Conservation (phyloP, 2,329 filamentous ascomycete genomes). For the Metarhizium sp. region DNA sequence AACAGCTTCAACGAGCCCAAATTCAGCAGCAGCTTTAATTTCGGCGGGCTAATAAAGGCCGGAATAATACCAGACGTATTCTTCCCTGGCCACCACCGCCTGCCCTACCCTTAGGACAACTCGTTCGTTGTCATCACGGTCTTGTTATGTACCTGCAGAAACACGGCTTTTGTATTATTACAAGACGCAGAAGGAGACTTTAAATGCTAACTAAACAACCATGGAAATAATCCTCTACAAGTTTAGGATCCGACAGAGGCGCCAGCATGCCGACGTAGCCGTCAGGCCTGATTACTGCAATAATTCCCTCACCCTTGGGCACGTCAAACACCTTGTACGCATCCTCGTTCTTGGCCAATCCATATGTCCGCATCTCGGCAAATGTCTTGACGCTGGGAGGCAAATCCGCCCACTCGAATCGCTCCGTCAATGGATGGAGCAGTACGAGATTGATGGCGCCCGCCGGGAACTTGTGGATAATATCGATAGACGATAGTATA, state of each 20-base stretch:
- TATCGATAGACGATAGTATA: neutral
- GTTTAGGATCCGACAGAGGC: neutral
- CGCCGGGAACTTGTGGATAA: constrained; percentile 2
- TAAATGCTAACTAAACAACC: neutral
- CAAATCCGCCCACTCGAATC: constrained; percentile 7
- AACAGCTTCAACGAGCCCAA: too few relatives aligned
- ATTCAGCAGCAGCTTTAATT: too few relatives aligned
- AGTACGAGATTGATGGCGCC: constrained; percentile 3
- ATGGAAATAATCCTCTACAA: neutral
- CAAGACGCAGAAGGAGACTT: neutral
- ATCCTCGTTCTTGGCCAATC: constrained; percentile 3
- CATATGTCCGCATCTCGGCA: constrained; percentile 8
- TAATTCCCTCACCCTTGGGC: neutral
- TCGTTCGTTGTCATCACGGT: too few relatives aligned
- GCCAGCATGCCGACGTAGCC: neutral
- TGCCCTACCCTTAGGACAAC: too few relatives aligned
- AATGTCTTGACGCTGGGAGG: constrained; percentile 3
- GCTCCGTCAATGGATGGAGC: constrained; percentile 5
- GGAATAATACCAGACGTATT: too few relatives aligned
- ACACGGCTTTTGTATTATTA: too few relatives aligned
- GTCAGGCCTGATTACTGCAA: neutral
- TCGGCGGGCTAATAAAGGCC: too few relatives aligned
- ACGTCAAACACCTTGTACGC: constrained; percentile 2
- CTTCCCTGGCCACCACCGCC: too few relatives aligned
- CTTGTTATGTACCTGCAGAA: too few relatives aligned